A percentile compares a stretch with the other conserved stretches of the same genome.
Conservation (phyloP, 345 rosid genomes). For the sweet orange (Citrus sinensis) region DNA sequence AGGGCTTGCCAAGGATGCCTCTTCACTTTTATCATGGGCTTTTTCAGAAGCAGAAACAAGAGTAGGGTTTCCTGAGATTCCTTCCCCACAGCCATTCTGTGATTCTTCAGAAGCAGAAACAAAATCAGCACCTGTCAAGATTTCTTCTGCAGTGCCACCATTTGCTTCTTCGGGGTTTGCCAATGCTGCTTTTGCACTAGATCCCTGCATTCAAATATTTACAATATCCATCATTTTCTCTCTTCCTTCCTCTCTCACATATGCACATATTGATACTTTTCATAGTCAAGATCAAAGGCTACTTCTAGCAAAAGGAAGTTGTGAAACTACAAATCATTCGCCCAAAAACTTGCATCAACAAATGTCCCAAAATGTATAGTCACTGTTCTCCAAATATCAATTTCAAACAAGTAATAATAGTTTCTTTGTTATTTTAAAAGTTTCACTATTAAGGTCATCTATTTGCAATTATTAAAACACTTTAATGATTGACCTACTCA, state of each 20-base stretch:
- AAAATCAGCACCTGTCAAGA: neutral
- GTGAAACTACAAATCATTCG: neutral
- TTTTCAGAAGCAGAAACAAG: constrained; percentile 13
- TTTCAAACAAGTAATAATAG: neutral
- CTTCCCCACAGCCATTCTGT: neutral
- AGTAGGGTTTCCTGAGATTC: neutral
- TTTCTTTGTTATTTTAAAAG: neutral
- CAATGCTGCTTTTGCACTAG: constrained; percentile 11
- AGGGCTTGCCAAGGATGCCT: constrained; percentile 9
- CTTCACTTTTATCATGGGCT: constrained; percentile 8
- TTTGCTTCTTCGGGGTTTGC: constrained; percentile 10
- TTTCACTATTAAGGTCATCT: neutral
- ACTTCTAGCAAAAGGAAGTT: neutral
- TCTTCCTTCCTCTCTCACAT: neutral
- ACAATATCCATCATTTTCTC: neutral
- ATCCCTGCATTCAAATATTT: constrained; percentile 29
- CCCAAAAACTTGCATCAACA: neutral
- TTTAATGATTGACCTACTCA: neutral
- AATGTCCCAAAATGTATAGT: neutral
- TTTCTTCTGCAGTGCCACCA: neutral
- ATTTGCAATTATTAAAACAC: neutral
- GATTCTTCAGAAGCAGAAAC: constrained; percentile 17
- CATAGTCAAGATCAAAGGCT: neutral
- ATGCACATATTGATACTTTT: neutral
- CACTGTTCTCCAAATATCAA: neutral